phyloP scores from a whole-genome alignment of 2,329 filamentous ascomycete species.

The Orbilia brochopaga region DNA sequence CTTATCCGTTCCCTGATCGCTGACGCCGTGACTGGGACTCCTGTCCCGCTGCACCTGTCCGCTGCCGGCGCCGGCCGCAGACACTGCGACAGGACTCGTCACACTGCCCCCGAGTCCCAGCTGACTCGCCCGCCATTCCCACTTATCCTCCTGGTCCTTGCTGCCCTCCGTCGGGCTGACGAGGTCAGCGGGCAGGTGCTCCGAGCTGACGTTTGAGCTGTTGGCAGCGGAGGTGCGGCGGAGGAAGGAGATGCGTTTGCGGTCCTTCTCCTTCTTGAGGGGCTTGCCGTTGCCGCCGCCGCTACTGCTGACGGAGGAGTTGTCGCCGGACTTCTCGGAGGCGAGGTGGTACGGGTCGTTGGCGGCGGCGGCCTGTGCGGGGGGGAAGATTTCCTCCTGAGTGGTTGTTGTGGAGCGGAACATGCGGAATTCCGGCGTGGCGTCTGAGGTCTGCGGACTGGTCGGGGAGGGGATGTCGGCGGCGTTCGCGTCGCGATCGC shows the following conservation, averaged over 20 bases:
- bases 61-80: background rate
- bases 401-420: constrained; percentile 80
- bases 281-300: constrained; percentile 39
- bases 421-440: constrained; percentile 46
- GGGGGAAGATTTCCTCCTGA: constrained; percentile 72
- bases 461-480: background rate
- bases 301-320: constrained; percentile 31
- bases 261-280: constrained; percentile 54
- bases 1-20: constrained; percentile 57
- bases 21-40: constrained; percentile 51
- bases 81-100: background rate
- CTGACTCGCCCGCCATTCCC: constrained; percentile 50
- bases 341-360: constrained; percentile 58
- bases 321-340: constrained; percentile 35
- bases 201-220: constrained; percentile 16
- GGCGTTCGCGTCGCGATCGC: constrained; percentile 14
- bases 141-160: constrained; percentile 48
- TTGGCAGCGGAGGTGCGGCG: constrained; percentile 14
- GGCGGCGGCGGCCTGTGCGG: constrained; percentile 64
- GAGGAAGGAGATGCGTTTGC: constrained; percentile 37
- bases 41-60: constrained; percentile 6
- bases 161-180: constrained; percentile 29
- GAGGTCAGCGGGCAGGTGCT: constrained; percentile 32
- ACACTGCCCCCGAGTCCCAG: constrained; percentile 21
- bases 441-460: background rate